Evolutionary conservation across 2,329 filamentous ascomycete genomes (phyloP), one percentile per base, ranked within the genome.

Genomic region (Thelonectria discophora): DNA sequence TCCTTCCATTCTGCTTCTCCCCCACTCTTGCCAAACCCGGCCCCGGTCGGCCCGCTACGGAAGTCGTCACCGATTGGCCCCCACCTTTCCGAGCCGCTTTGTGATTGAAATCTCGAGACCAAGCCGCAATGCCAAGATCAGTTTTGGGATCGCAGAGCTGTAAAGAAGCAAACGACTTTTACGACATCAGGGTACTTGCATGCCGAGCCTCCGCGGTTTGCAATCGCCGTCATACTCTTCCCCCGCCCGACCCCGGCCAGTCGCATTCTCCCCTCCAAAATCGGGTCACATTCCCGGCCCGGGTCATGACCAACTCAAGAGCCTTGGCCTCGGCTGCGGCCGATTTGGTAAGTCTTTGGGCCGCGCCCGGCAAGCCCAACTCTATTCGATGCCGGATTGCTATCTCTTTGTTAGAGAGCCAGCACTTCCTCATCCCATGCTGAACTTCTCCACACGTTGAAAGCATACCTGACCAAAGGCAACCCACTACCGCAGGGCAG

Each of bases 21-120:
- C 54, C 54, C 55, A 50, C 55, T 21, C 39, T 51, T 57, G 55
- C 55, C 55, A 47, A 50, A 20, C 55, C 55, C 55, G 55, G 55
- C 47, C 43, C 55, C 55, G 47, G 55, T 27, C 48, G 10, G 47
- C 39, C 39, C 37, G 55, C 12, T 46, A 40, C 27, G 13, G 32
- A 34, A 18, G 30, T 30, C 13, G 45, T 34, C 42, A 37, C 54
- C 54, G 54, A 56, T 50, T 56, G 54, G 54, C 24, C 55, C 55
- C 55, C 55, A 51, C 46, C 47, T 50, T 15, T 24, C 46, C 21
- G 24, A 39, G 52, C 13, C 34, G 34, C 37, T 46, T 37, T 7
- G 27, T 30, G 34, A 37, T 37, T 37, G 34, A 10, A 2, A 13
- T 37, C 34, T 37, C 15, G 34, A 15, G 34, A 37, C 27, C 27